Evolutionary conservation across 176 grass and related monocot species (phyloP).

Genomic region (Bromus sterilis): DNA sequence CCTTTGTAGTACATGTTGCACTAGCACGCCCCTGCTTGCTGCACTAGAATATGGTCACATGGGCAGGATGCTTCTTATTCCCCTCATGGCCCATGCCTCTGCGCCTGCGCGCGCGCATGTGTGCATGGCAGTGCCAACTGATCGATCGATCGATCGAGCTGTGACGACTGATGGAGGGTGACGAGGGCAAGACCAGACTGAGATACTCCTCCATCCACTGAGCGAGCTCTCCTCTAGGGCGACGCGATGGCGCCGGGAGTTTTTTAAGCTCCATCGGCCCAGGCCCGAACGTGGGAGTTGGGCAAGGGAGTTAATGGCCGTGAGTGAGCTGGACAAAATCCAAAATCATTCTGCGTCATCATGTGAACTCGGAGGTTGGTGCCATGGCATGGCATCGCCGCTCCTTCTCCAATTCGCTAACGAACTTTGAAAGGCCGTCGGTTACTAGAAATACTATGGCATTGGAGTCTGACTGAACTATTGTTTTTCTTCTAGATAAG

Average conservation of each 20-base stretch:
- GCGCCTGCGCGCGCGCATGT: neutral
- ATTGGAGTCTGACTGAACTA: slow-evolving; percentile 25
- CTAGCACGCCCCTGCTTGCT: neutral
- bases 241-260: slow-evolving; percentile 34
- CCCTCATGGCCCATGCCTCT: neutral
- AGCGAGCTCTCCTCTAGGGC: too few species aligned
- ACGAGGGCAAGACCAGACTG: neutral
- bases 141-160: neutral
- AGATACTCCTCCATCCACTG: too few species aligned
- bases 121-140: neutral
- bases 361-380: slow-evolving; percentile 3
- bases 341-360: slow-evolving; percentile 12
- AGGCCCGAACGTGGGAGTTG: slow-evolving; percentile 38
- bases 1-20: too few species aligned
- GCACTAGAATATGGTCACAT: neutral
- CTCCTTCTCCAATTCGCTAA: neutral
- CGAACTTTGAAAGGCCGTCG: slow-evolving; percentile 22
- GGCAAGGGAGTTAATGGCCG: slow-evolving; percentile 33
- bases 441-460: slow-evolving; percentile 26
- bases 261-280: slow-evolving; percentile 9
- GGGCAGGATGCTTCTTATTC: slow-evolving; percentile 11
- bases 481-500: too few species aligned
- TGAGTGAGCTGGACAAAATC: slow-evolving; percentile 33
- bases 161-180: neutral
- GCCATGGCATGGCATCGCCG: neutral